Evolutionary conservation across 2,329 filamentous ascomycete genomes (phyloP), one percentile per base, ranked within the genome.

Genomic region (Stachybotrys elegans): DNA sequence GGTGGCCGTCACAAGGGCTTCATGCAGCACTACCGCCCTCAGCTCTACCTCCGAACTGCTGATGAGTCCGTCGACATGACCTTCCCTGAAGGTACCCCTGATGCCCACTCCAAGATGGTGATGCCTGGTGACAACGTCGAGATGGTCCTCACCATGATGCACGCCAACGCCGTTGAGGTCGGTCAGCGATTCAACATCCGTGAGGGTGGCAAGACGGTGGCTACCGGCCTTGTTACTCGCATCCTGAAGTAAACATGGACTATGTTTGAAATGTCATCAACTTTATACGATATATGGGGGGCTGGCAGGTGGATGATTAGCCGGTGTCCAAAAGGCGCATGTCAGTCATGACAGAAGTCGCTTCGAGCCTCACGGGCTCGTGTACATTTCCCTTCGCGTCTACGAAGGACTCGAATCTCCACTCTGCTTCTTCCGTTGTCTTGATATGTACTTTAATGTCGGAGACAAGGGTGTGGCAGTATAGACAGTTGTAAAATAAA

Each of bases 81-180:
- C 65, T 96, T 92, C 84, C 89, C 91, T 43, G 91, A 93, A 59
- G 87, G 86, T 50, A 85, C 78, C 50, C 83, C 85, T 67, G 84
- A 92, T 57, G 69, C 77, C 48, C 65, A 76, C 51, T 73, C 72
- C 68, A 91, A 88, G 78, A 86, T 90, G 75, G 84, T 96, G 69
- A 94, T 95, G 90, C 93, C 93, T 42, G 93, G 93, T 68, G 93
- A 98, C 80, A 98, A 98, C 71, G 83, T 95, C 55, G 93, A 98
- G 78, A 96, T 98, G 91, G 74, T 93, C 53, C 86, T 90, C 66
- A 81, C 85, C 59, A 83, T 95, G 62, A 81, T 89, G 70, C 76
- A 86, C 70, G 88, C 92, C 51, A 81, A 94, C 60, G 92, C 92
- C 48, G 72, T 96, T 51, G 93, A 98, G 75, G 73, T 81, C 51